Evolutionary conservation across 2,329 filamentous ascomycete genomes (phyloP), one percentile per base, ranked within the genome.

Genomic region (Fusarium chlamydosporum): DNA sequence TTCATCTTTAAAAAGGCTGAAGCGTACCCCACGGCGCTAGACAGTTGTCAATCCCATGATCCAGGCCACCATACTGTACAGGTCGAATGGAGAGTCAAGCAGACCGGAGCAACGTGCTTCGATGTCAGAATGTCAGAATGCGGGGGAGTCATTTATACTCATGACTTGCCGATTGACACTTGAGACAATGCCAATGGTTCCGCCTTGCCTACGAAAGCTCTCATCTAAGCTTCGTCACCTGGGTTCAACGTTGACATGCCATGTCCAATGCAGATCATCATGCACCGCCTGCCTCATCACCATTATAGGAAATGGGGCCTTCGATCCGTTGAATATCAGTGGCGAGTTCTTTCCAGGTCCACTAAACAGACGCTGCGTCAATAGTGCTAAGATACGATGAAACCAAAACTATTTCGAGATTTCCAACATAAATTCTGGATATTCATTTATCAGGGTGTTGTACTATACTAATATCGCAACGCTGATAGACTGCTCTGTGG

Each of bases 251-350:
- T 26, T 18, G 59, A 54, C 27, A 61, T 54, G 56, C 46, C 60
- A 57, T 56, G 40, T 50, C 58, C 41, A n/a, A 72, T 73, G 71
- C 63, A 64, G 66, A 72, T 73, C 68, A 68, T 70, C 47, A 67
- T 72, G 62, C 70, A 72, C 59, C 50, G 58, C 50, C 51, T 46
- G 35, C 52, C 37, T 55, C 45, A 59, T 59, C 51, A 50, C 47
- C 38, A 11, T 26, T 53, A 23, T 61, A 63, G 23, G 41, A 34
- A 46, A 58, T 45, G 55, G 45, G 46, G 18, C 43, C 35, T 31
- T 33, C 40, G 38, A 59, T 51, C 40, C 38, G 26, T 46, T 41
- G 45, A 65, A 64, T 35, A 45, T 52, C 59, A 66, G 61, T 68
- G 66, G 66, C 65, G 56, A 67, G 34, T 34, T 26, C 26, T 15